Evolutionary conservation across 345 rosid species (phyloP).

Genomic region (Capsella bursapastoris): DNA sequence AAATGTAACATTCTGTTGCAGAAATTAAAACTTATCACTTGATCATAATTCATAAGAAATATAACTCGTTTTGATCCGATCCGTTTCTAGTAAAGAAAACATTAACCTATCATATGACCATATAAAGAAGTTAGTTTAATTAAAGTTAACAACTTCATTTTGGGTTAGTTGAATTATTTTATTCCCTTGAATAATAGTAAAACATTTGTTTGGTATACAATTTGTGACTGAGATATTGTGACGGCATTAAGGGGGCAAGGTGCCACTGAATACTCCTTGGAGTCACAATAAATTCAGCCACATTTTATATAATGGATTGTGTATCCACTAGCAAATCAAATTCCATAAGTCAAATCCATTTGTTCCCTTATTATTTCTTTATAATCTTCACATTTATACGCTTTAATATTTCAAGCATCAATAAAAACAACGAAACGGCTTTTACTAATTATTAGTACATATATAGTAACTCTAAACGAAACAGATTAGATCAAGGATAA

Average conservation of each 20-base stretch:
- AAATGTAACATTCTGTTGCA: background rate
- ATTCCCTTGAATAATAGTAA: background rate
- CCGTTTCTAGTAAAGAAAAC: background rate
- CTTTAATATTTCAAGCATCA: background rate
- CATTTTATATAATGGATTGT: background rate
- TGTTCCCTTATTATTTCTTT: constrained; percentile 22
- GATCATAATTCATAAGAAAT: background rate
- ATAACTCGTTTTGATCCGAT: background rate
- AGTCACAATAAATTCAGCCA: constrained; percentile 29
- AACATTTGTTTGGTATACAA: background rate
- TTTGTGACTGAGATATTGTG: constrained; percentile 15
- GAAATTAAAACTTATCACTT: background rate
- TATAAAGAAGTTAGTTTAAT: background rate
- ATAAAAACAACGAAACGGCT: background rate
- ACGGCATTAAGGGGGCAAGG: constrained; percentile 13
- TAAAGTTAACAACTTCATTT: background rate
- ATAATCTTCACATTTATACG: background rate
- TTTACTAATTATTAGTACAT: background rate
- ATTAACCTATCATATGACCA: too few relatives aligned
- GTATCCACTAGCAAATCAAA: constrained; percentile 17
- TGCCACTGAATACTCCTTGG: constrained; percentile 22
- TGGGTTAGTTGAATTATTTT: constrained; percentile 16
- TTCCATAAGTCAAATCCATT: constrained; percentile 21
- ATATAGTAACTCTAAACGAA: background rate
- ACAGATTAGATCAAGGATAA: background rate